These are phyloP conservation scores for Hymenotorrendiella dingleyae DNA, from an alignment of 2,329 filamentous ascomycete species.

Conservation along the genomic window DNA sequence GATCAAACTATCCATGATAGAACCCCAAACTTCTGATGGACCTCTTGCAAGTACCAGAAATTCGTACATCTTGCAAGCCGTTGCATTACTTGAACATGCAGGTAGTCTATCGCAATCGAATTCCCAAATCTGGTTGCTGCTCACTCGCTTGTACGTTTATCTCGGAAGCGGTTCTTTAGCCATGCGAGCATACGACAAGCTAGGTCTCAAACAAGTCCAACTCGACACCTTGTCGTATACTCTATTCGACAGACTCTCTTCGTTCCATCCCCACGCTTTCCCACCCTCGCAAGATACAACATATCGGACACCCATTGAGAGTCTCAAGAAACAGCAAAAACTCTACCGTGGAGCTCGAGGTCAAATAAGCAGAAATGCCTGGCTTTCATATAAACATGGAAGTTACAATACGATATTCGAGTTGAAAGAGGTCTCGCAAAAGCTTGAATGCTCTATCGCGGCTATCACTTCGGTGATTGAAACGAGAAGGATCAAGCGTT, in stretches of 20 bases:
- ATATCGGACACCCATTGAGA: constrained; percentile 18
- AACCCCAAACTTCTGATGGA: constrained; percentile 1
- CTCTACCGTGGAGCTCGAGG: constrained; percentile 20
- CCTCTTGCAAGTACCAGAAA: constrained; percentile 10
- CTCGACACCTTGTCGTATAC: constrained; percentile 35
- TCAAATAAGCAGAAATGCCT: constrained; percentile 27
- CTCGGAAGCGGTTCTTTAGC: constrained; percentile 34
- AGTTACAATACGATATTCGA: constrained; percentile 31
- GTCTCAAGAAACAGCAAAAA: constrained; percentile 26
- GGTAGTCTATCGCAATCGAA: constrained; percentile 33
- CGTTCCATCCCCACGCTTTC: constrained; percentile 32
- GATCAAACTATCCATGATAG: constrained; percentile 24
- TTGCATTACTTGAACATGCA: constrained; percentile 29
- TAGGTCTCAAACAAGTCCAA: constrained; percentile 36
- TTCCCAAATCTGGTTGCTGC: constrained; percentile 34
- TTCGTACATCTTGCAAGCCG: constrained; percentile 27
- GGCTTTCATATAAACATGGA: constrained; percentile 27
- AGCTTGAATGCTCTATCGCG: constrained; percentile 20
- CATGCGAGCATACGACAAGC: constrained; percentile 32
- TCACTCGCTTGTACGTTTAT: constrained; percentile 33
- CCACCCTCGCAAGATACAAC: constrained; percentile 14
- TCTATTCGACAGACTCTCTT: constrained; percentile 34
- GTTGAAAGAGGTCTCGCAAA: constrained; percentile 26
- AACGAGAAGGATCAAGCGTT: constrained; percentile 24
- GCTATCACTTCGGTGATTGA: constrained; percentile 26